These are phyloP conservation scores for Ormosia emarginata DNA, from an alignment of 306 rosid species.

Conservation along the genomic window DNA sequence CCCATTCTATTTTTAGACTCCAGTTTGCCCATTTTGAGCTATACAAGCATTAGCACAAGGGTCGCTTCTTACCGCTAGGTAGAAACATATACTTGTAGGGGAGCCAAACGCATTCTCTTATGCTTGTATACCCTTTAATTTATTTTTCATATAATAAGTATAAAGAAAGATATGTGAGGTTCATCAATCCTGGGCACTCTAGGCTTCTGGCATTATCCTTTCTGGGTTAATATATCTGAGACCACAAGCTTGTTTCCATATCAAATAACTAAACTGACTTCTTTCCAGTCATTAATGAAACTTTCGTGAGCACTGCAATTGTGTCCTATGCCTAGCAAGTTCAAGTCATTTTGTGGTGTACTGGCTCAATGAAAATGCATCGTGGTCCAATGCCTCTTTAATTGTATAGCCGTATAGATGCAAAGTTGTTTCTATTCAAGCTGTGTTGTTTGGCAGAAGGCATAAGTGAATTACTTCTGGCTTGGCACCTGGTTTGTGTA, in stretches of 20 bases:
- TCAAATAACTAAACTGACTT: not conserved
- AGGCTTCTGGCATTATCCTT: not conserved
- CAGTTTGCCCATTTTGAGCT: not conserved
- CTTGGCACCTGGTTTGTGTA: not conserved
- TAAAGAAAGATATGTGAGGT: not conserved
- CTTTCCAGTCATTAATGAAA: not conserved
- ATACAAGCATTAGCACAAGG: not conserved
- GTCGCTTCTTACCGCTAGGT: not conserved
- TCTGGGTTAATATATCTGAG: not conserved
- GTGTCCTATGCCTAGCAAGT: not conserved
- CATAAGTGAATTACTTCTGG: not conserved
- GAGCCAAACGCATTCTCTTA: not conserved
- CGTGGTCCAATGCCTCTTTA: not conserved
- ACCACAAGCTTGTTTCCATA: not conserved
- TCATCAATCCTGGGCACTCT: not conserved
- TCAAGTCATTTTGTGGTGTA: not conserved
- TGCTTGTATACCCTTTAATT: not conserved
- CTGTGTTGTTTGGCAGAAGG: not conserved
- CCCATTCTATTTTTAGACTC: not conserved
- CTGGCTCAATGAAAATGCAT: not conserved
- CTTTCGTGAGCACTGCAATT: not conserved
- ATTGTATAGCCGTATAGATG: not conserved
- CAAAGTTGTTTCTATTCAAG: conserved; percentile 1
- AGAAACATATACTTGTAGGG: not conserved
- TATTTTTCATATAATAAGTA: not conserved